Percentiles rank a stretch among this genome's conserved stretches.
Conservation (phyloP, 1,139 yeast species). For the Ogataea hybrid region DNA sequence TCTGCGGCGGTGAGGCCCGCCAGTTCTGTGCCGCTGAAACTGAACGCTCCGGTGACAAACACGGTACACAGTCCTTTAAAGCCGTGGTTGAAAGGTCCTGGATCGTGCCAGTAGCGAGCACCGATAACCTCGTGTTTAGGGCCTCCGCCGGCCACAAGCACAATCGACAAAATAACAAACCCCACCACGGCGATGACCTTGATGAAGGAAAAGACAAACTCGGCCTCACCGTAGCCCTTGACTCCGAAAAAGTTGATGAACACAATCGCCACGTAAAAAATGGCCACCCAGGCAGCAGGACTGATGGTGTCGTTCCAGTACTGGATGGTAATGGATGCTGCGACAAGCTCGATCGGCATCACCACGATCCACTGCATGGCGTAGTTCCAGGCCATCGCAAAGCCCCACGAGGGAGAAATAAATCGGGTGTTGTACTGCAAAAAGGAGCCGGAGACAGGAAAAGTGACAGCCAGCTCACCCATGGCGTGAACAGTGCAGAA, state of each 20-base stretch:
- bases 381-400: slow-evolving; percentile 68
- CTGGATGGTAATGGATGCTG: slow-evolving; percentile 60
- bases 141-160: slow-evolving; percentile 64
- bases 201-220: slow-evolving; percentile 53
- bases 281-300: slow-evolving; percentile 60
- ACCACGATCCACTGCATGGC: slow-evolving; percentile 63
- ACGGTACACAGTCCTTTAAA: slow-evolving; percentile 76
- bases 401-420: slow-evolving; percentile 66
- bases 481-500: slow-evolving; percentile 62
- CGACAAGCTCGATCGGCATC: slow-evolving; percentile 64
- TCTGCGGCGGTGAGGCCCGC: slow-evolving; percentile 81
- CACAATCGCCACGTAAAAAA: slow-evolving; percentile 56
- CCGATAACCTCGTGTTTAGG: slow-evolving; percentile 52
- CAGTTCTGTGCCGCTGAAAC: slow-evolving; percentile 75
- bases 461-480: slow-evolving; percentile 61
- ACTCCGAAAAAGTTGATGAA: slow-evolving; percentile 54
- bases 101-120: slow-evolving; percentile 52
- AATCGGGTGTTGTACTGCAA: slow-evolving; percentile 59
- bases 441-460: slow-evolving; percentile 65
- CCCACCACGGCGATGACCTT: slow-evolving; percentile 61
- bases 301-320: slow-evolving; percentile 57
- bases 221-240: slow-evolving; percentile 60
- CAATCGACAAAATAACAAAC: slow-evolving; percentile 62
- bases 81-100: slow-evolving; percentile 53
- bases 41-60: slow-evolving; percentile 80